Conservation (phyloP, 306 rosid species). For the Gynostemma pentaphyllum region DNA sequence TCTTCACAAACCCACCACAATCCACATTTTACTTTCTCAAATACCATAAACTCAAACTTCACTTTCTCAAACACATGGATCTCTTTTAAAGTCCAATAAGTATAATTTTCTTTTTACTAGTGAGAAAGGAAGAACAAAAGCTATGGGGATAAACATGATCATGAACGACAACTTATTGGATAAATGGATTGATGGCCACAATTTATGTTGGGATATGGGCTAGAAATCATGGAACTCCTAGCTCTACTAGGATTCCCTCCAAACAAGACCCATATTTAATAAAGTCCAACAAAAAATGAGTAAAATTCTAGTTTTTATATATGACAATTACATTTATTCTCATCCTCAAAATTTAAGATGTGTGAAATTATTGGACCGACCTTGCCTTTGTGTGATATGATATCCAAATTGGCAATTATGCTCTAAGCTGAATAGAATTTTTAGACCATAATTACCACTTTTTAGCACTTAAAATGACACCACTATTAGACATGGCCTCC, state of each 20-base stretch:
- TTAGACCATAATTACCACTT: neutral
- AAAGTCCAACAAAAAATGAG: neutral
- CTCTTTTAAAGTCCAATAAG: too few relatives aligned
- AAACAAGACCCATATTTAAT: slow-evolving; percentile 3
- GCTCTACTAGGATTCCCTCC: slow-evolving; percentile 6
- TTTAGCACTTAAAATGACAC: neutral
- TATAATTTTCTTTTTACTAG: neutral
- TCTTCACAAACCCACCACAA: too few relatives aligned
- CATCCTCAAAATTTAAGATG: neutral
- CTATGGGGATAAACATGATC: neutral
- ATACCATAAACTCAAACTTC: too few relatives aligned
- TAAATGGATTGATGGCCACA: neutral
- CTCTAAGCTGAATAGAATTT: neutral
- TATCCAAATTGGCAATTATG: neutral
- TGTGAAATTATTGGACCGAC: slow-evolving; percentile 6
- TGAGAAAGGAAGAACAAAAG: neutral
- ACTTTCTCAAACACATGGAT: too few relatives aligned
- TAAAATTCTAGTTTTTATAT: too few relatives aligned
- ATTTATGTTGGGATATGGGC: neutral
- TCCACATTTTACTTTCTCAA: too few relatives aligned
- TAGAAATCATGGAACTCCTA: too few relatives aligned
- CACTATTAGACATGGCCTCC: neutral
- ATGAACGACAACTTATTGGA: neutral
- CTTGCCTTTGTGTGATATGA: neutral
- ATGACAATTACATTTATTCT: too few relatives aligned